Evolutionary conservation across 2,329 filamentous ascomycete species (phyloP), one percentile per base, ranked within the genome.

Genomic region (Fusarium setosum): DNA sequence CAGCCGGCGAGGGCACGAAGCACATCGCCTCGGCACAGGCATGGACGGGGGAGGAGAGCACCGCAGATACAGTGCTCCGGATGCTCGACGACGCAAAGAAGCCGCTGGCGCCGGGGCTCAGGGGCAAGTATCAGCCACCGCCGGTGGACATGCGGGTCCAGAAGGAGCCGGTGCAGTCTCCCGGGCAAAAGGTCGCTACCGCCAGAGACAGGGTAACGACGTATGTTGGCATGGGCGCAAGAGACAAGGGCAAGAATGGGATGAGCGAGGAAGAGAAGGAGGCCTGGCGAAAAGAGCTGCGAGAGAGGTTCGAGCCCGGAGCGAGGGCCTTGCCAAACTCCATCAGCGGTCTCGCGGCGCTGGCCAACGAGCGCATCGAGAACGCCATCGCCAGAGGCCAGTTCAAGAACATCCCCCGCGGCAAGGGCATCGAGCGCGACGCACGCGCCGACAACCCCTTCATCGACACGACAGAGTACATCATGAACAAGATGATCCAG

Each of bases 401-500:
- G 74, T 98, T 99, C 80, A 84, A 85, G 74, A 90, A 96, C 69
- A 91, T 99, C 12, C 89, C 88, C 8, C 86, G 94, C 3, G 95
- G 95, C 0, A 91, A 91, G 69, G 90, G 88, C 6, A 84, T 95
- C n/a, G 88, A 94, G 75, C 82, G 91, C n/a, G 94, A 98, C 69
- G 82, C 92, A 49, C 89, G 92, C 67, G 92, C 92, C 1, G 91
- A 90, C 69, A 96, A 91, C 69, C 94, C 96, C 0, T 98, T 97
- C 73, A 88, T 98, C 57, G 93, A 98, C 74, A 98, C 95, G 1
- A 98, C 96, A 0, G 95, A 98, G 78, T 97, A 97, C 76, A 92
- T 98, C 71, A 91, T 98, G 91, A 98, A 99, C 80, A 96, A 96
- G 79, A 97, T 98, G 82, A 97, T 99, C 65, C 92, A 97, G 79